Evolutionary conservation across 176 grass and related monocot species (phyloP).

Genomic region (Sorghum bicolor): Sorghum_bicolor_NCBIv3 NC_012877.2:55802501-55803000

Average conservation of each 20-base stretch:
- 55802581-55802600: slow-evolving; percentile 41
- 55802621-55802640: slow-evolving; percentile 84
- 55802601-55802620: slow-evolving; percentile 57
- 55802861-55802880: background rate
- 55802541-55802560: background rate
- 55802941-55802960: slow-evolving; percentile 93
- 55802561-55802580: background rate
- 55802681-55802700: slow-evolving; percentile 88
- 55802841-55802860: background rate
- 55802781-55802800: slow-evolving; percentile 46
- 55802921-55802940: slow-evolving; percentile 93
- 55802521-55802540: background rate
- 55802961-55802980: slow-evolving; percentile 84
- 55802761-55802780: slow-evolving; percentile 90
- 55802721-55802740: slow-evolving; percentile 86
- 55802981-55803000: slow-evolving; percentile 91
- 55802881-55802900: background rate
- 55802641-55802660: slow-evolving; percentile 84
- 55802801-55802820: slow-evolving; percentile 34
- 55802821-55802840: background rate
- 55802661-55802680: slow-evolving; percentile 84
- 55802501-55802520: background rate
- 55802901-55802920: slow-evolving; percentile 93
- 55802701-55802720: slow-evolving; percentile 95
- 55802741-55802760: slow-evolving; percentile 68